Conservation (phyloP, 1,284 basidiomycete species). For the Trametes versicolor region DNA sequence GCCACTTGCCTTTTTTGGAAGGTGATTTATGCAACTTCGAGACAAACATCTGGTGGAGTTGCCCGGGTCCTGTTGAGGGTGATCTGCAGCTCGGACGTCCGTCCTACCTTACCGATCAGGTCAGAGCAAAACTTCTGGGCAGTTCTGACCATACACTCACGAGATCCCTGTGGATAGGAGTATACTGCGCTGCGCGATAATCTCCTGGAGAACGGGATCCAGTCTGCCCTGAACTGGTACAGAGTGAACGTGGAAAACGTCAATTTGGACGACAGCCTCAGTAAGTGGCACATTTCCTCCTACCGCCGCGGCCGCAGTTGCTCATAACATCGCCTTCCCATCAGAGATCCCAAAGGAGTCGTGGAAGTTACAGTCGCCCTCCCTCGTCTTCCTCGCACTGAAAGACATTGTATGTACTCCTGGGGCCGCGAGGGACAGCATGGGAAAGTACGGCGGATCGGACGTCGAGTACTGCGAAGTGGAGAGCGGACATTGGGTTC, state of each 20-base stretch:
- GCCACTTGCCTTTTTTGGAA: no score
- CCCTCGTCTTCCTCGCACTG: background rate
- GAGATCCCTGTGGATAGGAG: no score
- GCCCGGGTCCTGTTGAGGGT: no score
- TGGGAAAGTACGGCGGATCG: background rate
- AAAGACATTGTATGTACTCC: background rate
- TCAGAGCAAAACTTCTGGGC: background rate
- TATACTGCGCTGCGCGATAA: slow-evolving; percentile 7
- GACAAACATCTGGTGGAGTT: no score
- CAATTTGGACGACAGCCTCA: background rate
- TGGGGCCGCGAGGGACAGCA: background rate
- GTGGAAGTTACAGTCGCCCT: background rate
- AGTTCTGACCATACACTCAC: no score
- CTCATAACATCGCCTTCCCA: background rate
- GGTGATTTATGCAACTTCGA: no score
- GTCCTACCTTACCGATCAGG: slow-evolving; percentile 17
- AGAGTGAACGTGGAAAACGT: background rate
- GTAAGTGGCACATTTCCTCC: background rate
- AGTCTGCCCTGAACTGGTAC: slow-evolving; percentile 22
- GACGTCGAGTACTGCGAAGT: slow-evolving; percentile 1
- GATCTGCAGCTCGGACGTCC: slow-evolving; percentile 13
- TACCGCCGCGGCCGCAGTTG: no score
- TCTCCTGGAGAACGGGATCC: slow-evolving; percentile 6
- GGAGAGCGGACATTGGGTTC: background rate
- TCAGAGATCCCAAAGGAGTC: background rate